These are phyloP conservation scores for Pseudoneurospora amorphoporcata DNA, from an alignment of 495 filamentous ascomycete species.

Conservation along the genomic window DNA sequence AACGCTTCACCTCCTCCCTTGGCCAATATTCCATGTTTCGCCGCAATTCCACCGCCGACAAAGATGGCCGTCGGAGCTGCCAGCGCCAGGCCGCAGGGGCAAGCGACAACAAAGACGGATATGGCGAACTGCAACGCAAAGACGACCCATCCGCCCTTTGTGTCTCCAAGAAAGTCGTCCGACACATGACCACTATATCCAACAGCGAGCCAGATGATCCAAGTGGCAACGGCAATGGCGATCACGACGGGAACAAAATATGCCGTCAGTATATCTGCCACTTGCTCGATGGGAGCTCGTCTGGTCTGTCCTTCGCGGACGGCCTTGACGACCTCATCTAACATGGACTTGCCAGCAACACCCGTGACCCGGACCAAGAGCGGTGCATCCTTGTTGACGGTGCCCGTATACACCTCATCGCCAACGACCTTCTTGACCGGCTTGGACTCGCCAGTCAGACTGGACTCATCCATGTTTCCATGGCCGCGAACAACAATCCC, in stretches of 20 bases:
- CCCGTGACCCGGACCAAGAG: constrained; percentile 61
- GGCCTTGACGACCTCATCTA: constrained; percentile 82
- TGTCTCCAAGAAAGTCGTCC: constrained; percentile 50
- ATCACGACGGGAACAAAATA: constrained; percentile 88
- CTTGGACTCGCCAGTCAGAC: constrained; percentile 79
- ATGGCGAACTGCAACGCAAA: constrained; percentile 91
- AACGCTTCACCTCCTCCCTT: constrained; percentile 96
- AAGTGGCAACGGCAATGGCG: constrained; percentile 69
- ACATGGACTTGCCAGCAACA: constrained; percentile 68
- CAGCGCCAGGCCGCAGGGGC: constrained; percentile 85
- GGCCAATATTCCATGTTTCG: constrained; percentile 79
- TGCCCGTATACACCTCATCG: constrained; percentile 73
- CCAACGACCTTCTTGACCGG: constrained; percentile 59
- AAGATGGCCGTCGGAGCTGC: constrained; percentile 91
- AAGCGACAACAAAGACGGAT: constrained; percentile 89
- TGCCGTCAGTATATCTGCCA: constrained; percentile 73
- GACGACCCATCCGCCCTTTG: constrained; percentile 69
- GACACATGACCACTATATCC: constrained; percentile 61
- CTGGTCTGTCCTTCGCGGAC: constrained; percentile 86
- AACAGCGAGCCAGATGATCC: constrained; percentile 71
- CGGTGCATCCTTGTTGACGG: constrained; percentile 69
- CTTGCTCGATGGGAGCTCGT: constrained; percentile 74
- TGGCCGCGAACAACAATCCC: constrained; percentile 55
- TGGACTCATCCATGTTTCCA: constrained; percentile 78
- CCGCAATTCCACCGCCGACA: constrained; percentile 81